phyloP scores from a whole-genome alignment of 108 stramenopile species.

The Nannochloropsis salina region DNA sequence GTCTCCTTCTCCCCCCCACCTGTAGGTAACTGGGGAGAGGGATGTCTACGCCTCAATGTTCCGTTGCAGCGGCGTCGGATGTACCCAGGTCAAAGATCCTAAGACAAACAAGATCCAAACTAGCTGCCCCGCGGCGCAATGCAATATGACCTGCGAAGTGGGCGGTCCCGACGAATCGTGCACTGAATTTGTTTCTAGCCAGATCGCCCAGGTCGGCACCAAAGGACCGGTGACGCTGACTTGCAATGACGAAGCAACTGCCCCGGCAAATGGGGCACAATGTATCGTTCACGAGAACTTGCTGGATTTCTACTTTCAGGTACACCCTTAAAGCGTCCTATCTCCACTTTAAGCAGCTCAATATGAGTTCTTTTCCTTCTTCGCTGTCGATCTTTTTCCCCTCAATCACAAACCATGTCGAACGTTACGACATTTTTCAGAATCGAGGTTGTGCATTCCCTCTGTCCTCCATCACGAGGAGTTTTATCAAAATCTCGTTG shows the following conservation, averaged over 20 bases:
- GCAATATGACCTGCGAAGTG: neutral
- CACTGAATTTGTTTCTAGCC: neutral
- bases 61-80: neutral
- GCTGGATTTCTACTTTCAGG: slow-evolving; percentile 15
- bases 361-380: too few relatives aligned
- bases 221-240: neutral
- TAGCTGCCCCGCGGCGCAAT: neutral
- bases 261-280: neutral
- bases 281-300: neutral
- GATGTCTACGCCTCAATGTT: neutral
- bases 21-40: neutral
- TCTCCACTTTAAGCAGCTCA: too few relatives aligned
- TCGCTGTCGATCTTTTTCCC: too few relatives aligned
- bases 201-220: neutral
- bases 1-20: neutral
- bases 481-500: too few relatives aligned
- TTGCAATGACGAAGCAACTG: neutral
- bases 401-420: too few relatives aligned
- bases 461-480: too few relatives aligned
- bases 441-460: too few relatives aligned
- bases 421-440: too few relatives aligned
- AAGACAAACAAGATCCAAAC: neutral
- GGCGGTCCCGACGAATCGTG: neutral
- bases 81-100: neutral
- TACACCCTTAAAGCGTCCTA: neutral